Percentiles rank a stretch among this genome's conserved stretches.
Evolutionary conservation across 2,329 filamentous ascomycete genomes (phyloP).

Genomic region (Fusarium gaditjirri): DNA sequence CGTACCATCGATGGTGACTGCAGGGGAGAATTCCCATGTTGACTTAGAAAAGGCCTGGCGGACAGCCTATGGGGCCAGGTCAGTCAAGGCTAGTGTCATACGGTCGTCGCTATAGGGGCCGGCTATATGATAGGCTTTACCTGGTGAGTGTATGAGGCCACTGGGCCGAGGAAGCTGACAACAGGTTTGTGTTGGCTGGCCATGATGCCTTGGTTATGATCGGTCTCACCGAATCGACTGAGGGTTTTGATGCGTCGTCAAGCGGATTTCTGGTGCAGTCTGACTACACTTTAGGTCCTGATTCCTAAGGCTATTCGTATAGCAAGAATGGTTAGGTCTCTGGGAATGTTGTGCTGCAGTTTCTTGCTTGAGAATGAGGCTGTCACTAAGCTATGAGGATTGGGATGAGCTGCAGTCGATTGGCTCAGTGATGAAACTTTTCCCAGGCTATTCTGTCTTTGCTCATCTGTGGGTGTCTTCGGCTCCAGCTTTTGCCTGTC

Average conservation of each 20-base stretch:
- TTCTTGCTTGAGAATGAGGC: neutral
- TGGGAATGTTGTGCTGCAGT: conserved; percentile 8
- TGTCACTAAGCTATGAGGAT: neutral
- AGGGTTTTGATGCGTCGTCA: neutral
- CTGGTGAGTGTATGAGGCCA: conserved; percentile 63
- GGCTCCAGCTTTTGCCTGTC: neutral
- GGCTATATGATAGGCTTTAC: conserved; percentile 46
- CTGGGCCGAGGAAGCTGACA: conserved; percentile 62
- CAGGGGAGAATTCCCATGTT: conserved; percentile 61
- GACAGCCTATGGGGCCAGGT: conserved; percentile 54
- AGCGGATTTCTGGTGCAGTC: neutral
- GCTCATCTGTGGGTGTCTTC: conserved; percentile 5
- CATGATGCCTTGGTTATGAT: conserved; percentile 39
- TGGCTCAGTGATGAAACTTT: conserved; percentile 5
- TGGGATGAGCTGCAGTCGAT: conserved; percentile 11
- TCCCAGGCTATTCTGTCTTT: neutral
- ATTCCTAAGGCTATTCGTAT: neutral
- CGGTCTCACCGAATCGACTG: conserved; percentile 9
- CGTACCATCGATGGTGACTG: conserved; percentile 62
- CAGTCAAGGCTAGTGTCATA: conserved; percentile 31
- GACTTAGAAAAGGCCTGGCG: conserved; percentile 59
- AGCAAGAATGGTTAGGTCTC: neutral
- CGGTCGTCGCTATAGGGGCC: conserved; percentile 19
- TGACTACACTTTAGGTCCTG: neutral
- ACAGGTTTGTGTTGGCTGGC: conserved; percentile 50